Conservation (phyloP, 2,329 filamentous ascomycete genomes). For the Blumeriella jaapii region DNA sequence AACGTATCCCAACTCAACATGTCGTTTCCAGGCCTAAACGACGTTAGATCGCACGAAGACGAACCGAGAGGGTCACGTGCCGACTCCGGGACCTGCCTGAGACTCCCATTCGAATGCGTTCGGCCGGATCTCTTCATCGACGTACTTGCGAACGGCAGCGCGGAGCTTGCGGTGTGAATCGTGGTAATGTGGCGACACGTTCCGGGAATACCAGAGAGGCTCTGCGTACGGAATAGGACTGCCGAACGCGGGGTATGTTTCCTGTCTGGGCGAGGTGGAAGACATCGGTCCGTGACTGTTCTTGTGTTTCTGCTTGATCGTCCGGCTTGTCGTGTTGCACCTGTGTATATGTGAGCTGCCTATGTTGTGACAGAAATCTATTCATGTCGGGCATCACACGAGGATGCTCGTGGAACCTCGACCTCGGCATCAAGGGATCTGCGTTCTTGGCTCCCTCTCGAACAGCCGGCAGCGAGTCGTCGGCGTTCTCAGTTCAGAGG, state of each 20-base stretch:
- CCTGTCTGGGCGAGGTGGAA: neutral
- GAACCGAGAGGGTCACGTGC: slow-evolving; percentile 24
- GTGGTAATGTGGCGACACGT: slow-evolving; percentile 46
- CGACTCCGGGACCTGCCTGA: slow-evolving; percentile 37
- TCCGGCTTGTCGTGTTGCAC: neutral
- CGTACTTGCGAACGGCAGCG: slow-evolving; percentile 43
- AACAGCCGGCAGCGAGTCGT: too few species aligned
- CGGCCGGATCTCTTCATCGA: slow-evolving; percentile 46
- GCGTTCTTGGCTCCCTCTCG: too few species aligned
- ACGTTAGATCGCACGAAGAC: neutral
- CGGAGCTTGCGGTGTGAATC: slow-evolving; percentile 48
- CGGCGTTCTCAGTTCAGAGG: too few species aligned
- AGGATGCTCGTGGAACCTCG: too few species aligned
- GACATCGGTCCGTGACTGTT: neutral
- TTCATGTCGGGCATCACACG: too few species aligned
- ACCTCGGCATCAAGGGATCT: neutral
- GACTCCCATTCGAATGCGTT: slow-evolving; percentile 53
- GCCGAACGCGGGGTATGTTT: slow-evolving; percentile 17
- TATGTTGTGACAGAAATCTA: too few species aligned
- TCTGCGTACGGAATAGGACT: slow-evolving; percentile 24
- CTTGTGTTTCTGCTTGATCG: neutral
- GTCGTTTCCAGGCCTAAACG: slow-evolving; percentile 20
- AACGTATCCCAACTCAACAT: slow-evolving; percentile 25
- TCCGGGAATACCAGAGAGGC: slow-evolving; percentile 26
- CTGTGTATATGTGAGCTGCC: too few species aligned